Evolutionary conservation across 1,139 yeast genomes (phyloP), one percentile per base, ranked within the genome.

Genomic region (Suhomyces bribrorum): DNA sequence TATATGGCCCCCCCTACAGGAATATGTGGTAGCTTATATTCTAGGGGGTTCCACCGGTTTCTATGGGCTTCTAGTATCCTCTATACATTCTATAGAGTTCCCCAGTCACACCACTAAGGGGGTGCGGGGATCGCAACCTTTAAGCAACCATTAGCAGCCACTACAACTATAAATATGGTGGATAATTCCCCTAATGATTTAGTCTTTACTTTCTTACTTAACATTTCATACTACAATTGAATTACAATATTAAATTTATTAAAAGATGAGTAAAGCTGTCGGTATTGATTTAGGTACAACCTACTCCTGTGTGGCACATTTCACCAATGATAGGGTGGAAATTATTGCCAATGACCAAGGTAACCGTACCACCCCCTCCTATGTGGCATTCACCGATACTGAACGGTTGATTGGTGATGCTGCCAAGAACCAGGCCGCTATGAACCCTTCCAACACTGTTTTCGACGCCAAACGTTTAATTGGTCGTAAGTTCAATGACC

Each of bases 261-360:
- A 23, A 13, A 40, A 39, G 12, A 49, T 49, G 53, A 41, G 49
- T 31, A 49, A 45, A 47, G 55, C 55, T 38, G 47, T 57, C 36
- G 62, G 62, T 40, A 57, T 57, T 44, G 62, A 57, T 34, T 57
- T 57, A 53, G 62, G 62, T 37, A 57, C 62, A 20, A 57, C 62
- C 17, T 57, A 57, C 55, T 56, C 61, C 28, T 57, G 62, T 53
- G 62, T 57, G 32, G 62, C 55, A 15, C 53, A 49, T 39, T 48
- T 48, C 31, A 37, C 51, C 29, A 49, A 49, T 32, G 53, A 49
- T 26, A 38, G 52, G 27, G 53, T 49, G 27, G 53, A 49, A 43
- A 57, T 58, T 27, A 72, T 72, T 53, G 77, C 77, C 49, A 71
- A 72, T 52, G 77, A 71, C 53, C 77, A 72, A 62, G 77, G 77